Evolutionary conservation across 106 monocot genomes (phyloP).

Genomic region (Allium cepa): DNA sequence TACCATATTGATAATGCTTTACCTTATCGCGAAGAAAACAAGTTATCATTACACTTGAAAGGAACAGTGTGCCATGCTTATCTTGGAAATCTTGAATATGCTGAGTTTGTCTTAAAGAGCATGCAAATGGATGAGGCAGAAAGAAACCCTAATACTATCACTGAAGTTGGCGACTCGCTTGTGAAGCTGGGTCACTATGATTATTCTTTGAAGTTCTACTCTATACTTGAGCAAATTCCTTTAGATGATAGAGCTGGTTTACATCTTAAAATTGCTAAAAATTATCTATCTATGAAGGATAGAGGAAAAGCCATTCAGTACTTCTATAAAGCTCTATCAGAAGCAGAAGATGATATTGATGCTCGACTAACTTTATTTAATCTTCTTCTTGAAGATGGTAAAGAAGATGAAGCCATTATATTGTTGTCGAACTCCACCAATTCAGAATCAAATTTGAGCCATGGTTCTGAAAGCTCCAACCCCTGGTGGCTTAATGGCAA

Average conservation of each 20-base stretch:
- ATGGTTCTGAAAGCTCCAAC: conserved; percentile 7
- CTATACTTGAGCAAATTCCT: conserved; percentile 26
- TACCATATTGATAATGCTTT: conserved; percentile 35
- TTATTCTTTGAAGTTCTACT: conserved; percentile 72
- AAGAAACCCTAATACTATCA: conserved; percentile 32
- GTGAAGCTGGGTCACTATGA: conserved; percentile 39
- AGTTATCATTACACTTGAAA: conserved; percentile 33
- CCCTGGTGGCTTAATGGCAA: conserved; percentile 81
- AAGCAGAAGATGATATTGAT: conserved; percentile 62
- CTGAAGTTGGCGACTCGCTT: conserved; percentile 66
- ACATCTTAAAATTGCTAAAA: conserved; percentile 72
- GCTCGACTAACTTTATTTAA: conserved; percentile 60
- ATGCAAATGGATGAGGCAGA: conserved; percentile 27
- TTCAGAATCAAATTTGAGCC: conserved; percentile 13
- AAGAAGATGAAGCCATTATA: conserved; percentile 60
- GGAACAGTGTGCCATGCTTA: conserved; percentile 60
- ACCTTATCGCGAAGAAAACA: conserved; percentile 14
- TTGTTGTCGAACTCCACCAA: conserved; percentile 57
- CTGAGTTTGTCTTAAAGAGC: conserved; percentile 68
- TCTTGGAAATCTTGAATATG: conserved; percentile 67
- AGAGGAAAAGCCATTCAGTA: conserved; percentile 62
- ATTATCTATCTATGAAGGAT: conserved; percentile 54
- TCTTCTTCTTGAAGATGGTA: conserved; percentile 75
- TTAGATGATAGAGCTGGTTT: conserved; percentile 29
- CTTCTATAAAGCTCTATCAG: conserved; percentile 74